Conservation (phyloP, 768 basidiomycete species). For the Boletus reticulatus region DNA sequence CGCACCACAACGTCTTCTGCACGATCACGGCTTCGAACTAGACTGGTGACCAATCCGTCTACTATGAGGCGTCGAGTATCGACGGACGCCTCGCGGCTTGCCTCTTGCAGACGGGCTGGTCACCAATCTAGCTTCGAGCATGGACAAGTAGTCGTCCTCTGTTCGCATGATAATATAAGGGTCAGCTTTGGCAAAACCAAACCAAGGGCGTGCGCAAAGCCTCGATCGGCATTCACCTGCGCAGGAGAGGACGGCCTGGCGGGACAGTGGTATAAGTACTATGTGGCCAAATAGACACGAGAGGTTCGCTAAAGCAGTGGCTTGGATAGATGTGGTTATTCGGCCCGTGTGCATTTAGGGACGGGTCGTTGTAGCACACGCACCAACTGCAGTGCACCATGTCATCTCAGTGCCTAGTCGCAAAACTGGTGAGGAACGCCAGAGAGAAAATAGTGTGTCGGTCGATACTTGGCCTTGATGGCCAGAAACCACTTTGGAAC, state of each 20-base stretch:
- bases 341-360: too few relatives aligned
- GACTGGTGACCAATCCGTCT: too few relatives aligned
- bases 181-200: too few relatives aligned
- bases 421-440: too few relatives aligned
- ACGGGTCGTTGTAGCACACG: too few relatives aligned
- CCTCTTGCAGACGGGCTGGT: too few relatives aligned
- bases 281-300: slow-evolving; percentile 43
- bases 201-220: background rate
- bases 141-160: slow-evolving; percentile 54
- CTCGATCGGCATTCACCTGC: slow-evolving; percentile 10
- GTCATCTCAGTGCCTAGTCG: too few relatives aligned
- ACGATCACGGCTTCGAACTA: slow-evolving; percentile 40
- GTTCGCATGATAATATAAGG: background rate
- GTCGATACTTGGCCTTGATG: too few relatives aligned
- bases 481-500: slow-evolving; percentile 45
- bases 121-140: slow-evolving; percentile 38
- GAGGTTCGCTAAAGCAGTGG: slow-evolving; percentile 57
- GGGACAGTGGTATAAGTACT: background rate
- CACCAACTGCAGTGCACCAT: too few relatives aligned
- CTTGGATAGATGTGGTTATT: slow-evolving; percentile 29
- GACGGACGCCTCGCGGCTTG: too few relatives aligned
- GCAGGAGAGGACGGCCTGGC: slow-evolving; percentile 22
- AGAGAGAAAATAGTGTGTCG: too few relatives aligned
- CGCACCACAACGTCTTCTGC: slow-evolving; percentile 55
- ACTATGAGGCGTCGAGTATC: too few relatives aligned